These are phyloP conservation scores for Colletotrichum liriopes DNA, from an alignment of 2,329 filamentous ascomycete genomes.

Conservation along the genomic window DNA sequence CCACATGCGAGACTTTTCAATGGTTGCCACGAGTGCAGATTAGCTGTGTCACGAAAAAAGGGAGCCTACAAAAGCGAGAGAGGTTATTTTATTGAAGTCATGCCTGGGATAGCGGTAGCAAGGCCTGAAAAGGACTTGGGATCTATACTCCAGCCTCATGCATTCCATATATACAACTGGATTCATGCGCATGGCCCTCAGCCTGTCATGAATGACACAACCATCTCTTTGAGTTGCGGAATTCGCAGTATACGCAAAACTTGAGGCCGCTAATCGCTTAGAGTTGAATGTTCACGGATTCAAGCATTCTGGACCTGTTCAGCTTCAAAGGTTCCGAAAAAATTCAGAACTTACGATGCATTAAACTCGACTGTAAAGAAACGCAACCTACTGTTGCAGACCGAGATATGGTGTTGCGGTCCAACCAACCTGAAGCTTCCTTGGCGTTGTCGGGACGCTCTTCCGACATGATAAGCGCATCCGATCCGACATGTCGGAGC, in stretches of 20 bases:
- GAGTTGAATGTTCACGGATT: not conserved
- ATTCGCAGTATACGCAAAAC: not conserved
- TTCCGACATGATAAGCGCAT: conserved; percentile 20
- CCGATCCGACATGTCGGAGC: conserved; percentile 39
- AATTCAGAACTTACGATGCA: not conserved
- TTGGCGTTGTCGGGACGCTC: conserved; percentile 25
- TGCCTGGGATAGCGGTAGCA: not conserved
- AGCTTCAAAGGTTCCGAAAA: not conserved
- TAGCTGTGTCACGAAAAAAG: no score
- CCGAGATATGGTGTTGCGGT: not conserved
- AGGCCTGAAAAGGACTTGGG: no score
- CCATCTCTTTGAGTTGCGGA: not conserved
- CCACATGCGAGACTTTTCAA: not conserved
- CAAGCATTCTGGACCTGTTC: not conserved
- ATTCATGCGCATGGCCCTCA: not conserved
- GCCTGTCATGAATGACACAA: not conserved
- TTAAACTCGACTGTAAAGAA: not conserved
- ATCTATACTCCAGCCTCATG: rapidly evolving
- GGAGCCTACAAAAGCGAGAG: no score
- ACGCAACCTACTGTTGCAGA: not conserved
- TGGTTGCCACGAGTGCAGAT: no score
- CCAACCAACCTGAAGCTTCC: not conserved
- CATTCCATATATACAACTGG: not conserved
- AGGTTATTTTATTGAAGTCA: no score
- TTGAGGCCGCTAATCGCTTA: not conserved